phyloP scores from a whole-genome alignment of 2,329 filamentous ascomycete genomes.

The Graphiopsis chlorocephala region DNA sequence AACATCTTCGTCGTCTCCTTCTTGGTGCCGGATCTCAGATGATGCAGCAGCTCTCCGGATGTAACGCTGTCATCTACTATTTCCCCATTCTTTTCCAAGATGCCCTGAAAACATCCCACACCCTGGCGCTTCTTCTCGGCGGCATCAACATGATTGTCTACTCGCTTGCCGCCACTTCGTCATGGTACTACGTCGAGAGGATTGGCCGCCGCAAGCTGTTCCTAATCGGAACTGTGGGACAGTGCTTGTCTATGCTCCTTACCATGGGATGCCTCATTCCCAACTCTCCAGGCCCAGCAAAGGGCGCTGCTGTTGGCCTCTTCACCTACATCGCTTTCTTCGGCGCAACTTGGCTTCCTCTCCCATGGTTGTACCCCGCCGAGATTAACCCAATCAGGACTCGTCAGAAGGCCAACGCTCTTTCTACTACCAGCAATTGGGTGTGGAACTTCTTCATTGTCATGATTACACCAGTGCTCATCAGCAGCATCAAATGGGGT shows the following conservation, averaged over 20 bases:
- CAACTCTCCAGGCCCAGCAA: neutral
- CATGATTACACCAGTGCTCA: constrained; percentile 39
- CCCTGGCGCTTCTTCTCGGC: constrained; percentile 64
- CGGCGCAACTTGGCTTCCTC: constrained; percentile 26
- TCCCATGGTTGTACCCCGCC: constrained; percentile 25
- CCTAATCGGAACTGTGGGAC: constrained; percentile 45
- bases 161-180: constrained; percentile 45
- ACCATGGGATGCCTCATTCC: constrained; percentile 34
- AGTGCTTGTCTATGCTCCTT: constrained; percentile 53
- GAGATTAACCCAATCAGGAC: constrained; percentile 37
- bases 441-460: constrained; percentile 46
- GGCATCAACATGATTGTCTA: constrained; percentile 26
- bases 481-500: constrained; percentile 33
- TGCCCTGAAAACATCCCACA: constrained; percentile 51
- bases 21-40: constrained; percentile 18
- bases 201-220: constrained; percentile 50
- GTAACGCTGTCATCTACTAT: constrained; percentile 23
- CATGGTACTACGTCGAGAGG: constrained; percentile 63
- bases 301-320: constrained; percentile 29
- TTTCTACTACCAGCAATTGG: constrained; percentile 11
- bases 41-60: constrained; percentile 22
- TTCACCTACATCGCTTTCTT: constrained; percentile 32
- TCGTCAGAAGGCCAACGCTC: constrained; percentile 24
- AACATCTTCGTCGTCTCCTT: constrained; percentile 8
- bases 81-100: constrained; percentile 45